Conservation (phyloP, 225 moss, liverwort and hornwort genomes). For the Antitrichia curtipendula region DNA sequence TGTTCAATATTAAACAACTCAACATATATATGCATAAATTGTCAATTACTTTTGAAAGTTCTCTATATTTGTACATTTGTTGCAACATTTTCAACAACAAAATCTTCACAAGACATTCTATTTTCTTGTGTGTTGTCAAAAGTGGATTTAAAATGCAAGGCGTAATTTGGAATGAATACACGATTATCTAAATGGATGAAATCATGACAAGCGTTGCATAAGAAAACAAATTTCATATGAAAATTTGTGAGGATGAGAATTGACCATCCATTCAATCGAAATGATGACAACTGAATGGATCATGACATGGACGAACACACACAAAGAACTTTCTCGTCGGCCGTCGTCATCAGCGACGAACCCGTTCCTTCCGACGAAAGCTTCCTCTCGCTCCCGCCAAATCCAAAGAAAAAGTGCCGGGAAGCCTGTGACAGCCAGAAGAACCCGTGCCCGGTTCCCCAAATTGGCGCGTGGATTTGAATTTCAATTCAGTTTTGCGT, state of each 20-base stretch:
- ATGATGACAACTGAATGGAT: not conserved
- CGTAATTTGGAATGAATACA: too few species aligned
- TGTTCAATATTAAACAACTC: not conserved
- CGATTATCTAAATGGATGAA: not conserved
- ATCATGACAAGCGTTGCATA: accelerated
- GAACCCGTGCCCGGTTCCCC: not conserved
- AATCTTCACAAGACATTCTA: not conserved
- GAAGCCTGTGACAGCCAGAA: not conserved
- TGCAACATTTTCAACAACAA: not conserved
- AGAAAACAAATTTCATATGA: not conserved
- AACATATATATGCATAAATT: not conserved
- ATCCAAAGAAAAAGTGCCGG: not conserved
- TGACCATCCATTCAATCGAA: not conserved
- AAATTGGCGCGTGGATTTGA: not conserved
- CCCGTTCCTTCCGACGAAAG: not conserved
- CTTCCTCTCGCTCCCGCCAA: not conserved
- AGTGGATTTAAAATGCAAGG: accelerated
- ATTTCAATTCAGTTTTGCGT: not conserved
- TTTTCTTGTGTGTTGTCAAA: accelerated
- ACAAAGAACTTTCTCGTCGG: not conserved
- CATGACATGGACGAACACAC: not conserved
- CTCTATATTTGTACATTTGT: too few species aligned
- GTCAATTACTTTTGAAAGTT: not conserved
- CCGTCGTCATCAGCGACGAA: not conserved
- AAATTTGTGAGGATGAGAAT: not conserved